A percentile compares a stretch with the other conserved stretches of the same genome.
Evolutionary conservation across 305 asterid genomes (phyloP).

Genomic region (Solanum aculeatissimum): DNA sequence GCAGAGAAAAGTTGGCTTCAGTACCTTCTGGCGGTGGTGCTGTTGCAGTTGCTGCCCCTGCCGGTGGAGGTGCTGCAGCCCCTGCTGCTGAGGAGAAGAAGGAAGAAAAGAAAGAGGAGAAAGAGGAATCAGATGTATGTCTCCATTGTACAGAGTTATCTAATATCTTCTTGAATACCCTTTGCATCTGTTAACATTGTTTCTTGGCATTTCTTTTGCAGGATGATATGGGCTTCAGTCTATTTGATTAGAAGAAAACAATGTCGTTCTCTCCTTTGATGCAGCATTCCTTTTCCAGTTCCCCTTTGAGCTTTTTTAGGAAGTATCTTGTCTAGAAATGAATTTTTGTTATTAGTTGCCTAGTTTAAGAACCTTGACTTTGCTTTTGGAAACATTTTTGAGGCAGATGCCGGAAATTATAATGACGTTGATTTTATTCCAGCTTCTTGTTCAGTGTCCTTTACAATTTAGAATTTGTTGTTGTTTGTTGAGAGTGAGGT

Average conservation of each 20-base stretch:
- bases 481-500: background rate
- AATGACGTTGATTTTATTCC: background rate
- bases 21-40: conserved; percentile 29
- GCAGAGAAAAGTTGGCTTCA: conserved; percentile 29
- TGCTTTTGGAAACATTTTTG: background rate
- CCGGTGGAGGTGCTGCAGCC: conserved; percentile 13
- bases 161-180: background rate
- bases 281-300: background rate
- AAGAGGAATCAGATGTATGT: conserved; percentile 28
- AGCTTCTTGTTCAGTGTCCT: background rate
- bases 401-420: background rate
- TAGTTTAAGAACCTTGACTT: background rate
- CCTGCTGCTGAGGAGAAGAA: conserved; percentile 23
- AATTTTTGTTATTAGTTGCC: background rate
- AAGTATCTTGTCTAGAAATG: conserved; percentile 1
- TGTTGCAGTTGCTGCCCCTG: conserved; percentile 13
- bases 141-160: background rate
- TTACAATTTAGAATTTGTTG: background rate
- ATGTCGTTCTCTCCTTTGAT: background rate
- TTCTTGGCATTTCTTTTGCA: background rate
- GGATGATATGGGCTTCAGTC: conserved; percentile 29
- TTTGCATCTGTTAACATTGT: background rate
- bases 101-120: conserved; percentile 27
- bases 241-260: conserved; percentile 10
- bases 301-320: background rate